Evolutionary conservation across 495 filamentous ascomycete genomes (phyloP).

Genomic region (Podospora didyma): DNA sequence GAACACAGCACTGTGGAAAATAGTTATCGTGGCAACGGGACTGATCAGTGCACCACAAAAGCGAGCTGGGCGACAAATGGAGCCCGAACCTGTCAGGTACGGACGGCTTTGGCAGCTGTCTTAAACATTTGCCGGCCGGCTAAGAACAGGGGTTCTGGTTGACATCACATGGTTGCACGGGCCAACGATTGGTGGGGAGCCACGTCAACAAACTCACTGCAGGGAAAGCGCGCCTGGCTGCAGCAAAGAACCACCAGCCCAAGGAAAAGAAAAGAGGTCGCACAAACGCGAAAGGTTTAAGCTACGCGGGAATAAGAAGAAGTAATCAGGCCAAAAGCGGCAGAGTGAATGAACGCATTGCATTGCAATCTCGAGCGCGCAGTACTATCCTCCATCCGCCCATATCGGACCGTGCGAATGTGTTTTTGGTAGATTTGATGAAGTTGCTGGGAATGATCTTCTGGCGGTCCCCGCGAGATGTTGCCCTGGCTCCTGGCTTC

Average conservation of each 20-base stretch:
- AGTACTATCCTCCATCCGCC: no score
- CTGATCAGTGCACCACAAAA: background rate
- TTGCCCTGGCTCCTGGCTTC: no score
- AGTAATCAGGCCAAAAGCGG: no score
- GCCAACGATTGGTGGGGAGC: background rate
- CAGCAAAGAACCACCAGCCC: background rate
- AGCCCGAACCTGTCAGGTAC: background rate
- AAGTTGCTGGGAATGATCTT: no score
- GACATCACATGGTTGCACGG: conserved; percentile 12
- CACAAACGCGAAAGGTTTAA: no score
- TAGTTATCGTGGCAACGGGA: background rate
- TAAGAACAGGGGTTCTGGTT: conserved; percentile 1
- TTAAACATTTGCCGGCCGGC: conserved; percentile 2
- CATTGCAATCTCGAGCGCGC: no score
- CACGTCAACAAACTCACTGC: conserved; percentile 13
- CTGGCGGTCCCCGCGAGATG: no score
- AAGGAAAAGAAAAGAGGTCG: background rate
- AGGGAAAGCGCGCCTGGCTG: background rate
- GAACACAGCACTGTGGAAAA: background rate
- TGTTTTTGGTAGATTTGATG: no score
- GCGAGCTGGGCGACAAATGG: background rate
- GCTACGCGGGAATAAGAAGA: no score
- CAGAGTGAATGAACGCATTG: no score
- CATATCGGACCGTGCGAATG: no score
- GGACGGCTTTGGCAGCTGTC: conserved; percentile 9